A percentile compares a stretch with the other conserved stretches of the same genome.
Evolutionary conservation across 768 basidiomycete genomes (phyloP).

Genomic region (Mycena indigotica): DNA sequence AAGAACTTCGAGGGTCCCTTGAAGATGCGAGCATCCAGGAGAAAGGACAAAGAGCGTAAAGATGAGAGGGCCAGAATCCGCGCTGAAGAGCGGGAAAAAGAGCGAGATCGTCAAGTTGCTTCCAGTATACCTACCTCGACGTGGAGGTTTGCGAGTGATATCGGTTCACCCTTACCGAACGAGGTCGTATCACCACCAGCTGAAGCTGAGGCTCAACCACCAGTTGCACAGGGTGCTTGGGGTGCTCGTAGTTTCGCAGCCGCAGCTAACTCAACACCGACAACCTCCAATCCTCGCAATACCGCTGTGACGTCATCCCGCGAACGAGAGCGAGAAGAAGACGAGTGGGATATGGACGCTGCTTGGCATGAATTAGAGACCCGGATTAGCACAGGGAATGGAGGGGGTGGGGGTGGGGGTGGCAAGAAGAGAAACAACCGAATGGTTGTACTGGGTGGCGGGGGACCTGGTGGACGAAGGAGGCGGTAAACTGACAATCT

Average conservation of each 20-base stretch:
- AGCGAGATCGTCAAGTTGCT: constrained; percentile 46
- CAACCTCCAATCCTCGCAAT: constrained; percentile 21
- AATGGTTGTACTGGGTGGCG: constrained; percentile 73
- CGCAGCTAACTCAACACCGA: constrained; percentile 59
- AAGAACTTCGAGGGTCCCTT: constrained; percentile 84
- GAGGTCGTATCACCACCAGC: constrained; percentile 25
- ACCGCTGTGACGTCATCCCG: constrained; percentile 29
- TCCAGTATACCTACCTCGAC: constrained; percentile 5
- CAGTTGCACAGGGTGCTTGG: constrained; percentile 66
- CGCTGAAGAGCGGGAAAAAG: constrained; percentile 77
- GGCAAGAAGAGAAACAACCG: constrained; percentile 60
- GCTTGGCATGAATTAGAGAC: constrained; percentile 84
- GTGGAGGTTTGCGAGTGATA: constrained; percentile 21
- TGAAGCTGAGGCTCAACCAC: constrained; percentile 16
- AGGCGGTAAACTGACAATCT: constrained; percentile 43
- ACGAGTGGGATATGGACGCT: constrained; percentile 78
- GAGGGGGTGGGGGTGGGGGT: constrained; percentile 47
- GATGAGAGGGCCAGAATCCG: constrained; percentile 82
- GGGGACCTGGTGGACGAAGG: constrained; percentile 52
- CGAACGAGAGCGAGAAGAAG: constrained; percentile 42
- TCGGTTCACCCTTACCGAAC: constrained; percentile 29
- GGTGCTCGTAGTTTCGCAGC: constrained; percentile 82
- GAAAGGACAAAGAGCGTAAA: constrained; percentile 81
- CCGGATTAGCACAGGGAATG: constrained; percentile 36
- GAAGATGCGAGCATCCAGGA: constrained; percentile 67